Percentiles rank a stretch among this genome's conserved stretches.
Evolutionary conservation across 768 basidiomycete genomes (phyloP).

Genomic region (Plicaturopsis crispa): DNA sequence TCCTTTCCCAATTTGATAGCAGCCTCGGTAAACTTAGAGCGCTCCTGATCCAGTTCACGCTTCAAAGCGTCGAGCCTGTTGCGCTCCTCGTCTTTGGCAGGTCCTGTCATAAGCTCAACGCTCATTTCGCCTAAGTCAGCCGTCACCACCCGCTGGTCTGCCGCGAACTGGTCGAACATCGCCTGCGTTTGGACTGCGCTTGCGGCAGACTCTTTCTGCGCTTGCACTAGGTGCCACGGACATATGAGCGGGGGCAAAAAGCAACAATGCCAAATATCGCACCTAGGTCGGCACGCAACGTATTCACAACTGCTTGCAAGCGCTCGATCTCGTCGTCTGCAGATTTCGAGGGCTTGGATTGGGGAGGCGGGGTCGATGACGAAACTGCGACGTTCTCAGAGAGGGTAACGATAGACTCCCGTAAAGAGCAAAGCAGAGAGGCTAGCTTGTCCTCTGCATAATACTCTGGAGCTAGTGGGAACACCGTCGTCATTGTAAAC

Average conservation of each 20-base stretch:
- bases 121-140: conserved; percentile 35
- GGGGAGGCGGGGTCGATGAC: conserved; percentile 18
- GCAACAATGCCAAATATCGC: conserved; percentile 7
- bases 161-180: conserved; percentile 47
- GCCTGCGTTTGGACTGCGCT: conserved; percentile 40
- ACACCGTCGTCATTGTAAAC: conserved; percentile 40
- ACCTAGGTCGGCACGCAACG: conserved; percentile 56
- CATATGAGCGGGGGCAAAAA: conserved; percentile 3
- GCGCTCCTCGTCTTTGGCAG: conserved; percentile 45
- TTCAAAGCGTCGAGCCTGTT: conserved; percentile 44
- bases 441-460: conserved; percentile 41
- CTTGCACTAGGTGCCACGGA: conserved; percentile 28
- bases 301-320: conserved; percentile 41
- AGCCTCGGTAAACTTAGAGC: conserved; percentile 56
- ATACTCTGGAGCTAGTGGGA: conserved; percentile 45
- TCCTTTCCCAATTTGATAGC: conserved; percentile 58
- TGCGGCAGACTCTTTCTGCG: conserved; percentile 35
- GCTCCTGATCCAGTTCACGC: conserved; percentile 57
- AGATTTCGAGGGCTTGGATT: conserved; percentile 12
- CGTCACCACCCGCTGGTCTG: conserved; percentile 29
- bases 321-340: conserved; percentile 38
- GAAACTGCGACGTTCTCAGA: conserved; percentile 15
- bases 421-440: conserved; percentile 34
- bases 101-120: conserved; percentile 44
- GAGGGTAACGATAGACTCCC: conserved; percentile 23